Evolutionary conservation across 352 stramenopile genomes (phyloP), one percentile per base, ranked within the genome.

Genomic region (Elongisporangium prolatum): DNA sequence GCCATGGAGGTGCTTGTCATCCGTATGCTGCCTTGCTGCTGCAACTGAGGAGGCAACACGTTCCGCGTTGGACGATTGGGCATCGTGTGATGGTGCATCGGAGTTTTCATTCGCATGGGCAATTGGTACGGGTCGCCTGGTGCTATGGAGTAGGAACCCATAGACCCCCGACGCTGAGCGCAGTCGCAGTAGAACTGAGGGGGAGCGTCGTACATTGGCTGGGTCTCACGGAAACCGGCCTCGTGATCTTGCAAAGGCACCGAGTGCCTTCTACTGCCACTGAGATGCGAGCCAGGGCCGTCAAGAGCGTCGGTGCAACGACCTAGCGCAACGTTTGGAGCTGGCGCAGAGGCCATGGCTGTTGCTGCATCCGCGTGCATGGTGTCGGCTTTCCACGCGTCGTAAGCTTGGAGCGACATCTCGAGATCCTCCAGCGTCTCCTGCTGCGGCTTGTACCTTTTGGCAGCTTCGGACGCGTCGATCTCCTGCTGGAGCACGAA

Each of bases 401-500:
- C 57, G 50, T 72, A 66, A 0, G 56, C 44, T 0, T 63, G 54
- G 16, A 73, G 34, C 8, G 67, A 69, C n/a, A 54, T 65, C 18
- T 59, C 58, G 21, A 75, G 50, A 34, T 75, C 64, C 9, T 69
- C 63, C 20, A 67, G 34, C 51, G 14, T 64, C 20, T 16, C 52
- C 48, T 63, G 22, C 14, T 65, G 59, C 7, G 56, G 40, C 7
- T 37, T 24, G 2, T 49, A 53, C 21, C 57, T 50, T 40, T 57
- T 56, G 22, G 60, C 56, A n/a, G 59, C 49, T 40, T 50, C 34
- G 4, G 52, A 47, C 4, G 64, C 54, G 5, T 65, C 66, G 0
- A 40, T 40, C 7, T 65, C 56, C 21, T 69, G 60, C n/a, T 14
- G 20, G 28, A 48, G 4, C 2, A 44, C 57, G 24, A 66, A 54